Evolutionary conservation across 306 rosid genomes (phyloP), one percentile per base, ranked within the genome.

Genomic region (Vicia faba): DNA sequence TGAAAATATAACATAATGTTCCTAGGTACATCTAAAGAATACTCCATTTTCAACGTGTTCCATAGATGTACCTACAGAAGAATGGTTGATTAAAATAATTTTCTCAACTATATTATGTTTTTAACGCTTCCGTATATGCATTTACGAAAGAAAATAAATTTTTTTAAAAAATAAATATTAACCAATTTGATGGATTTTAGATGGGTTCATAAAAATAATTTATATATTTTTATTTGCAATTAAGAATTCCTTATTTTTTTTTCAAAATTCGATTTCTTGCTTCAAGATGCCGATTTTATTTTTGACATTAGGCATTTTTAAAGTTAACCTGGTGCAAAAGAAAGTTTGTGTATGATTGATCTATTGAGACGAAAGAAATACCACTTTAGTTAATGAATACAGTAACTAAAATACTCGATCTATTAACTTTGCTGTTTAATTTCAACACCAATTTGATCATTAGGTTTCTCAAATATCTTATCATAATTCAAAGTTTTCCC

Each of bases 371-470:
- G 7, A 31, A 31, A 31, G 8, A 31, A 31, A 31, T 1, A 7
- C 0, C 36, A 31, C 6, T 29, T 31, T 5, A 2, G 8, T 29
- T 29, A 29, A 40, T 4, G 5, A 40, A 11, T n/a, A 11, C 45
- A 11, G 13, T 40, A 40, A 11, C 4, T 40, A 40, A 40, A 40
- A 5, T 11, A 12, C 46, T 11, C 46, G 6, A 31, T 31, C 36
- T 31, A 31, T 31, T 31, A 31, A 5, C 8, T 31, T 31, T 5
- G 2, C 8, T 11, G 5, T 12, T 4, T 41, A n/a, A 46, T 48
- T 62, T 51, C 57, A 72, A 61, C 44, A 6, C 15, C 55, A 62
- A 62, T 38, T 25, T 51, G 49, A 19, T 10, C 8, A 29, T 43
- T 31, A 43, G 14, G 40, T 43, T 64, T 64, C 72, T 28, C 39